Evolutionary conservation across 1,139 yeast species (phyloP), one percentile per base, ranked within the genome.

Genomic region (Torulaspora pretoriensis): DNA sequence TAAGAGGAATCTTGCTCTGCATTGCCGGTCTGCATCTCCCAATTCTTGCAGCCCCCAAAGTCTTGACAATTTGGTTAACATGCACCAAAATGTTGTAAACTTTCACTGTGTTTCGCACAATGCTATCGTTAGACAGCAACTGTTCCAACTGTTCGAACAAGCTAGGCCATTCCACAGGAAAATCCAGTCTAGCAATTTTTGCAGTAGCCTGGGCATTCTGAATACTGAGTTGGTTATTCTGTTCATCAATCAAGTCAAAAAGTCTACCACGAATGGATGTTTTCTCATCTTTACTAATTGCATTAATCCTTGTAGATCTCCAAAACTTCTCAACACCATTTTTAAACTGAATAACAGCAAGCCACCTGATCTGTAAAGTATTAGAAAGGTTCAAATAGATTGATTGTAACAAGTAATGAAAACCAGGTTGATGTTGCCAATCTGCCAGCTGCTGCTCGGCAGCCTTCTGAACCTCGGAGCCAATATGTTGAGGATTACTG

Each of bases 201-300:
- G 95, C 82, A 4, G 85, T 71, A 0, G 94, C 81, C 51, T 86
- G 83, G 1, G 97, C 95, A 61, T 86, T 84, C 67, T 92, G 97
- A 24, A 84, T 73, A 35, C 83, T 70, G 49, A 88, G 70, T 57
- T 82, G 92, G 50, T 78, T 80, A 56, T 86, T 85, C 45, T 82
- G 78, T 60, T 87, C 96, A 50, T 72, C 73, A 10, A 87, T 64
- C 36, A 78, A 63, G 31, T 73, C 71, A 56, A 90, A 83, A 10
- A 88, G 64, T 40, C 82, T 69, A 8, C 65, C 57, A 44, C 82
- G 73, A 40, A 92, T 86, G 42, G 73, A 75, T 0, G 55, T 54
- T 60, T 89, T 90, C 57, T 89, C 97, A 10, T 83, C 88, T 42
- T 73, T 75, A 8, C 72, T 54, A 12, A 88, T 79, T 1, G 86